These are phyloP conservation scores for Xylaria sp. DNA, from an alignment of 2,329 filamentous ascomycete species.

Conservation along the genomic window DNA sequence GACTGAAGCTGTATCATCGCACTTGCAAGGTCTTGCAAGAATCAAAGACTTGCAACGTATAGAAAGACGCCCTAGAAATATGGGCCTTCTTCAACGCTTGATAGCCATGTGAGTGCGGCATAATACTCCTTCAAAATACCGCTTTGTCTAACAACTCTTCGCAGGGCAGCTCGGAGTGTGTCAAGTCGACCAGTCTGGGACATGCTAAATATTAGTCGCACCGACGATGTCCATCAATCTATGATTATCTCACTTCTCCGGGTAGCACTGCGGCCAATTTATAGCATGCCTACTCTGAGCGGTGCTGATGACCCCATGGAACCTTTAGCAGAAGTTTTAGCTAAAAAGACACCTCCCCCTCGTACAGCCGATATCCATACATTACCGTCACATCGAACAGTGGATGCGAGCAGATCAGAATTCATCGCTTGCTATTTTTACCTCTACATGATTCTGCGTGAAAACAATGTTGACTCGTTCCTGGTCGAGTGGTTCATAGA, in stretches of 20 bases:
- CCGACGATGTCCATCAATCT: constrained; percentile 56
- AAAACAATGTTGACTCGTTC: constrained; percentile 54
- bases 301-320: constrained; percentile 40
- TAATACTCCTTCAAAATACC: background rate
- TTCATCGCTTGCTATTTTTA: constrained; percentile 61
- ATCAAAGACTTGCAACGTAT: constrained; percentile 48
- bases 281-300: constrained; percentile 45
- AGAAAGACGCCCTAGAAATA: constrained; percentile 44
- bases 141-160: constrained; percentile 34
- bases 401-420: constrained; percentile 54
- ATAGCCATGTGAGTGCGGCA: constrained; percentile 52
- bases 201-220: constrained; percentile 52
- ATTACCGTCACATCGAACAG: constrained; percentile 36
- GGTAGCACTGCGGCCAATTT: constrained; percentile 55
- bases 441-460: constrained; percentile 57
- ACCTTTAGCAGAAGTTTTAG: constrained; percentile 45
- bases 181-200: constrained; percentile 52
- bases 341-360: constrained; percentile 41
- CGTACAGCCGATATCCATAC: constrained; percentile 31
- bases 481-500: constrained; percentile 58
- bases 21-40: constrained; percentile 53
- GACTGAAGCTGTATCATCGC: constrained; percentile 55
- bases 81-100: constrained; percentile 55
- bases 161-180: constrained; percentile 55
- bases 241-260: constrained; percentile 58